phyloP scores from a whole-genome alignment of 75 land plant genomes.

The Pseudotsuga menziesii region DNA sequence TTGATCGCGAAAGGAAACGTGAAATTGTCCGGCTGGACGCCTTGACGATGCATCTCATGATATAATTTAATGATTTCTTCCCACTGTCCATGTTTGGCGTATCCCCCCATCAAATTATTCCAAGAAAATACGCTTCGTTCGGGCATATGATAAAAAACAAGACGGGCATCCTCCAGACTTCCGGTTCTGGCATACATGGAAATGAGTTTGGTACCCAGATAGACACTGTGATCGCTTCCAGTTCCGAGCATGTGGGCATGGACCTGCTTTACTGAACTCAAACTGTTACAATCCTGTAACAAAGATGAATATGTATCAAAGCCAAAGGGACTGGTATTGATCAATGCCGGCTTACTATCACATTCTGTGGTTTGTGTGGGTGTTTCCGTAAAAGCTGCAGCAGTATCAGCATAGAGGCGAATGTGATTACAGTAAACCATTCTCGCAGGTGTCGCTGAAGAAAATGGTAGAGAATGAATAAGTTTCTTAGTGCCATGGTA shows the following conservation, averaged over 20 bases:
- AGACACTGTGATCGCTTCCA: slow-evolving; percentile 27
- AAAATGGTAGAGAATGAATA: too few relatives aligned
- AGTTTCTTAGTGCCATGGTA: too few relatives aligned
- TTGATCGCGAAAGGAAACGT: slow-evolving; percentile 58
- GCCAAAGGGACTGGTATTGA: too few relatives aligned
- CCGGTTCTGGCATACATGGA: slow-evolving; percentile 32
- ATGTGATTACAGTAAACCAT: too few relatives aligned
- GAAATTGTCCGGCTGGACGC: slow-evolving; percentile 49
- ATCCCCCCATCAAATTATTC: slow-evolving; percentile 65
- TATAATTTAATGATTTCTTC: slow-evolving; percentile 67
- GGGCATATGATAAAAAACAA: slow-evolving; percentile 55
- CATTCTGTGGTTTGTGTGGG: too few relatives aligned
- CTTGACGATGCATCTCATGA: slow-evolving; percentile 57
- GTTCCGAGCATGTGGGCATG: slow-evolving; percentile 45
- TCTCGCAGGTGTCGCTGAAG: too few relatives aligned
- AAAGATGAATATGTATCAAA: too few relatives aligned
- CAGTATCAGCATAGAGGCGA: too few relatives aligned
- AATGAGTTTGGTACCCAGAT: slow-evolving; percentile 43
- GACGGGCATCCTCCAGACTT: slow-evolving; percentile 45
- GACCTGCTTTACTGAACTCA: slow-evolving; percentile 26
- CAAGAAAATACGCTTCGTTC: slow-evolving; percentile 34
- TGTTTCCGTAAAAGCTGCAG: too few relatives aligned
- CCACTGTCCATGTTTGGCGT: slow-evolving; percentile 31
- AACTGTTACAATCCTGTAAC: too few relatives aligned
- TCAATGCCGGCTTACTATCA: too few relatives aligned